Percentiles rank a stretch among this genome's conserved stretches.
Evolutionary conservation across 169 alveolate genomes (phyloP).

Genomic region (Miamiensis avidus): DNA sequence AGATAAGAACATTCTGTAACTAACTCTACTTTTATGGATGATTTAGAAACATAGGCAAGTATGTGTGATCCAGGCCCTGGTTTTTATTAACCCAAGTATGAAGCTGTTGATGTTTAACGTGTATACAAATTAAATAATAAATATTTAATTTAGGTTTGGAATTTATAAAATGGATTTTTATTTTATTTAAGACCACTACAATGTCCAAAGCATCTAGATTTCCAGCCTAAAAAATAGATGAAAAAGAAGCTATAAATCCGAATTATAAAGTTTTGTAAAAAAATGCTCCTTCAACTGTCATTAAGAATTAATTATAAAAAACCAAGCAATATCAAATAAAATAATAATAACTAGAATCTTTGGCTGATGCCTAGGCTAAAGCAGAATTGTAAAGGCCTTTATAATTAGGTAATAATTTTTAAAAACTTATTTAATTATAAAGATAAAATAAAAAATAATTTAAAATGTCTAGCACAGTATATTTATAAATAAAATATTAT

Average conservation of each 20-base stretch:
- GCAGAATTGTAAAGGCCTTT: background rate
- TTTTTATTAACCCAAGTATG: background rate
- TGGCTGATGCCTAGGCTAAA: background rate
- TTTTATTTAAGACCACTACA: background rate
- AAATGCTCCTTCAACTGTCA: background rate
- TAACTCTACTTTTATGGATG: background rate
- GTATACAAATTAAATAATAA: background rate
- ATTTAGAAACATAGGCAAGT: conserved; percentile 25
- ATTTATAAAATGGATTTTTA: conserved; percentile 2
- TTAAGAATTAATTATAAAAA: too few species aligned
- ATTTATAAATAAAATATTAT: background rate
- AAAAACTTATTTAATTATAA: background rate
- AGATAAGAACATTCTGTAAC: background rate
- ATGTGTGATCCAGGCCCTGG: conserved; percentile 16
- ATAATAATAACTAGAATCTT: background rate
- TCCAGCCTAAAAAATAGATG: background rate
- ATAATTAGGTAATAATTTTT: background rate
- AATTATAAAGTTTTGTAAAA: background rate
- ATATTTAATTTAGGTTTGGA: background rate
- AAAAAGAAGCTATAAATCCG: background rate
- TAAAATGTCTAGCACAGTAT: background rate
- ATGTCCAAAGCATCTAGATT: background rate
- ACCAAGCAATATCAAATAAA: background rate
- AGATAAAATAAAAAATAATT: background rate
- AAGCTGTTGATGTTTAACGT: background rate